Evolutionary conservation across 2,329 filamentous ascomycete species (phyloP).

Genomic region (Cordyceps tenuipes): DNA sequence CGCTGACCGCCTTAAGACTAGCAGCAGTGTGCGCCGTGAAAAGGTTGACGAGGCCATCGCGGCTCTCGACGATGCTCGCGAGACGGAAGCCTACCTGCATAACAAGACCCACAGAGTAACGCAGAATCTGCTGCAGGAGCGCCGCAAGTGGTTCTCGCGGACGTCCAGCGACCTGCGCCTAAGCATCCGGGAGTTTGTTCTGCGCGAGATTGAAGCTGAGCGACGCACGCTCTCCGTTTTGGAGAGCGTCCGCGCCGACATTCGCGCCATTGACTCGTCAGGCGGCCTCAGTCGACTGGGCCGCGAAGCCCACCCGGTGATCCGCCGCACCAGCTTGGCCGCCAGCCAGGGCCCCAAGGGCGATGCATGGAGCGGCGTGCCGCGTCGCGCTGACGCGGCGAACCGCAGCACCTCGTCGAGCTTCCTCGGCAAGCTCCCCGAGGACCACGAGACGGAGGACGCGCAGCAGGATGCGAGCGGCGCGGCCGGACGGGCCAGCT

Average conservation of each 20-base stretch:
- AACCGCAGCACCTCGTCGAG: conserved; percentile 69
- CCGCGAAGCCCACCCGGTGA: conserved; percentile 72
- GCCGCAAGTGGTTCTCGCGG: conserved; percentile 81
- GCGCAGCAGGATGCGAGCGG: conserved; percentile 30
- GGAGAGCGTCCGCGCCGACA: conserved; percentile 88
- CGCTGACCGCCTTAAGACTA: conserved; percentile 80
- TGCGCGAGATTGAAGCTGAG: conserved; percentile 93
- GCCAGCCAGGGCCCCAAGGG: conserved; percentile 93
- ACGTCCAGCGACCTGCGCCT: conserved; percentile 76
- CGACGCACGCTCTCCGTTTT: conserved; percentile 82
- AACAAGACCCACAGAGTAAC: conserved; percentile 87
- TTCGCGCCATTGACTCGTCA: conserved; percentile 83
- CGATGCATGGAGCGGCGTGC: conserved; percentile 96
- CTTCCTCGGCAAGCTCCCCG: conserved; percentile 54
- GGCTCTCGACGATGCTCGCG: conserved; percentile 77
- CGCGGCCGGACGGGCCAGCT: conserved; percentile 34
- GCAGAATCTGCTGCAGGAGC: conserved; percentile 77
- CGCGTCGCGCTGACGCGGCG: conserved; percentile 69
- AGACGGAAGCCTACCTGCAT: conserved; percentile 70
- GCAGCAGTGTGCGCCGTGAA: conserved; percentile 78
- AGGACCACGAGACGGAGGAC: conserved; percentile 48
- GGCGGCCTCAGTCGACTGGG: conserved; percentile 86
- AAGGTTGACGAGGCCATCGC: conserved; percentile 98
- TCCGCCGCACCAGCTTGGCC: conserved; percentile 66
- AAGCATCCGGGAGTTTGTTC: conserved; percentile 83